A percentile compares a stretch with the other conserved stretches of the same genome.
Conservation (phyloP, 148 eudicot species). For the Salicornia ramosissima region DNA sequence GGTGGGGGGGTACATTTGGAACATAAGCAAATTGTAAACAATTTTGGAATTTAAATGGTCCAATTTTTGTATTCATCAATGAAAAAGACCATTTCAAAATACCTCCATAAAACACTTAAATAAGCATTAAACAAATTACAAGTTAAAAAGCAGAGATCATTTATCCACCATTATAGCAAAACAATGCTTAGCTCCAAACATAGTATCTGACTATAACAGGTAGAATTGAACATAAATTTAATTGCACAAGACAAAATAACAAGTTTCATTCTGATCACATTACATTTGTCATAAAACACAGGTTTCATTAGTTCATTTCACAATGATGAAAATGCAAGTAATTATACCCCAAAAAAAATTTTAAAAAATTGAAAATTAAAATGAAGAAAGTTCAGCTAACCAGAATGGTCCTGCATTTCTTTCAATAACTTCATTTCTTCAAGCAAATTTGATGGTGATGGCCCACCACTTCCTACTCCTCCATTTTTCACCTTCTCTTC, state of each 20-base stretch:
- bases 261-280: neutral
- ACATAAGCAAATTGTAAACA: neutral
- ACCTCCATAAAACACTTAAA: neutral
- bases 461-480: conserved; percentile 9
- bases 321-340: conserved; percentile 4
- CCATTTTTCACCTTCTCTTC: conserved; percentile 53
- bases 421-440: conserved; percentile 78
- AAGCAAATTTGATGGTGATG: conserved; percentile 43
- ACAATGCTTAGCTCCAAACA: neutral
- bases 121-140: neutral
- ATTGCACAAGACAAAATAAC: neutral
- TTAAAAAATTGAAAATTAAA: neutral
- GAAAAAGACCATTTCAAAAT: neutral
- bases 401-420: conserved; percentile 81
- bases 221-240: neutral
- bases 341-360: no score
- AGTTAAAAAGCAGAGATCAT: neutral
- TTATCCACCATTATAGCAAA: neutral
- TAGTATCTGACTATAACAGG: neutral
- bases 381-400: conserved; percentile 21
- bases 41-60: no score
- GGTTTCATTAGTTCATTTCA: neutral
- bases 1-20: neutral
- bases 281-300: neutral
- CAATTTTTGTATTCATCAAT: neutral